Evolutionary conservation across 179 eudicot species (phyloP), one percentile per base, ranked within the genome.

Genomic region (Silene vulgaris): DNA sequence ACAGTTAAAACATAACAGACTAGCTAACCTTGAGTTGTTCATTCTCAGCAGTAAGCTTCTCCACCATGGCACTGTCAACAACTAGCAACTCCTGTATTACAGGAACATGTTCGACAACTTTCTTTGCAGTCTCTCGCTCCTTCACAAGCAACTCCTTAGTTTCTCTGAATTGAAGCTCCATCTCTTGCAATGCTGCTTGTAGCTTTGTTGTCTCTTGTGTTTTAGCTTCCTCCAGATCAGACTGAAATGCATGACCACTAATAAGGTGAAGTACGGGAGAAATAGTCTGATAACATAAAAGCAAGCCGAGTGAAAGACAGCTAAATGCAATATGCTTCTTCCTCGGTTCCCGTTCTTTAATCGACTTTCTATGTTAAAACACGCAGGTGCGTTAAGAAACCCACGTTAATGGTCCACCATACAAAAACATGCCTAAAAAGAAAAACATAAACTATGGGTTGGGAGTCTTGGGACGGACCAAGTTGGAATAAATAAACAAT

Each of bases 211-310:
- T 91, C 72, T 93, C 98, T 86, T 88, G 91, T 74, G 89, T 83
- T 79, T 90, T 91, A 67, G 96, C 88, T 81, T 93, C 98, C 83
- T 93, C 98, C 79, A 93, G 35, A 83, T 93, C 98, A 81, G 95
- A 87, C 98, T 93, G 83, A 54, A 78, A 69, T 23, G 75, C 29
- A 76, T 11, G 70, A 32, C 20, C 59, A n/a, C 14, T 11, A 77
- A 30, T 65, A 56, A 70, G 69, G 69, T 26, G 76, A 52, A 66
- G 12, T 29, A 48, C 71, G 7, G 13, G 63, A 19, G 4, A 21
- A 65, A 28, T 29, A 26, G 40, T 65, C 69, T 65, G 40, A 59
- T 9, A 26, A 14, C 48, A 77, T 43, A 43, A 43, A 9, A 43
- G 50, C 13, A 6, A 43, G 50, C 50, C 1, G 50, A 43, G 50